phyloP scores from a whole-genome alignment of 2,329 filamentous ascomycete species.

The Apiospora arundinis region DNA sequence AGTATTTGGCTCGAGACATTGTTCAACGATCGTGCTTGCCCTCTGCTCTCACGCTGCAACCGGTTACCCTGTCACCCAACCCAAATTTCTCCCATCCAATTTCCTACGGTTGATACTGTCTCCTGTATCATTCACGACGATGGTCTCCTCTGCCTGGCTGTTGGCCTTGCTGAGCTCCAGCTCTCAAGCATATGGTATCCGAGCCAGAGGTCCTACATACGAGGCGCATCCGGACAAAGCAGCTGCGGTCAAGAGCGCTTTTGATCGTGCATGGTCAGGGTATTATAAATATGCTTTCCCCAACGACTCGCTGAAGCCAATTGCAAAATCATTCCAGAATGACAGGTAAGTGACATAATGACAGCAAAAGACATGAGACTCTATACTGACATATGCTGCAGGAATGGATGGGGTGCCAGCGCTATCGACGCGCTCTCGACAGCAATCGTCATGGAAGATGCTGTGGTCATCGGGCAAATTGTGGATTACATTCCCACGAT shows the following conservation, averaged over 20 bases:
- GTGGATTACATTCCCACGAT: conserved; percentile 73
- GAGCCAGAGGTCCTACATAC: conserved; percentile 34
- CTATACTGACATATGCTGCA: conserved; percentile 41
- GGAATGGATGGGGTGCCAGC: conserved; percentile 85
- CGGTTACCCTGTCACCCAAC: neutral
- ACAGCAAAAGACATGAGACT: neutral
- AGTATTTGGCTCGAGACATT: conserved; percentile 8
- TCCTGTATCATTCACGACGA: neutral
- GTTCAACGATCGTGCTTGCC: neutral
- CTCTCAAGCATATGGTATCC: conserved; percentile 15
- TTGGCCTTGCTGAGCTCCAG: conserved; percentile 20
- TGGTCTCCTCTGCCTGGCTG: conserved; percentile 23
- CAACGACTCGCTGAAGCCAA: conserved; percentile 75
- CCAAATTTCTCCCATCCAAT: neutral
- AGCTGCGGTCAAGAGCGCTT: conserved; percentile 70
- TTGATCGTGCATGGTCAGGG: conserved; percentile 73
- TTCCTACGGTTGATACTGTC: neutral
- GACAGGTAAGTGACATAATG: conserved; percentile 63
- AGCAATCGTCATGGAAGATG: conserved; percentile 76
- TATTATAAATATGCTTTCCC: conserved; percentile 79
- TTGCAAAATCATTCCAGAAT: conserved; percentile 69
- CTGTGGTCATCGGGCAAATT: conserved; percentile 72
- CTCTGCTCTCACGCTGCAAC: neutral
- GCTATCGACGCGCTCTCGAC: conserved; percentile 83
- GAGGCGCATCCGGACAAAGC: conserved; percentile 51